Evolutionary conservation across 179 eudicot species (phyloP), one percentile per base, ranked within the genome.

Genomic region (Actinidia polygama): DNA sequence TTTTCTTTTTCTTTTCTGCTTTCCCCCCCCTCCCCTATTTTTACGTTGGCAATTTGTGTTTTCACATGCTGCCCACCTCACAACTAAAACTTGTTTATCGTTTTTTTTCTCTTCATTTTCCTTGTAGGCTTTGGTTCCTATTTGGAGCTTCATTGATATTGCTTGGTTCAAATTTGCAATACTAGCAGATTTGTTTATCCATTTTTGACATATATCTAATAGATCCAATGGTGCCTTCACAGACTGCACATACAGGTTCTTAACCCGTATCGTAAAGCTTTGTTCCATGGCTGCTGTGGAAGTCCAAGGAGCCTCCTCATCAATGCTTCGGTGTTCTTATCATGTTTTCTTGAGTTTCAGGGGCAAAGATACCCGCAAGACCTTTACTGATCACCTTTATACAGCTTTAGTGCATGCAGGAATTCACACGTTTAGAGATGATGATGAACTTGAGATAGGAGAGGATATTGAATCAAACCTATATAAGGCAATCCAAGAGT

Each of bases 401-500:
- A n/a, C n/a, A 6, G 75, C 54, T 53, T 80, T 80, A 10, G 9
- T 12, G 26, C 26, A 44, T 19, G 44, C 75, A n/a, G 82, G 82
- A n/a, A 40, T 69, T 69, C 47, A 26, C 5, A 44, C 77, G 4
- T 80, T 80, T 36, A 80, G n/a, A 53, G 82, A 80, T 58, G 21
- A 80, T 3, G 67, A 71, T 6, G 77, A 30, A 8, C 72, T 80
- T n/a, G 21, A 71, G 18, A 40, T 16, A 21, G 82, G 77, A 55
- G 82, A 69, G n/a, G 68, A 58, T 10, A 44, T 80, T 6, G 24
- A 55, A 5, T 46, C 64, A 1, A 61, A 19, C n/a, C 58, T 80
- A 18, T 3, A 69, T 12, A 57, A 40, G 19, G 82, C 58, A 70
- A 80, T 80, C 54, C 72, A 26, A 80, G 36, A 30, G 49, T 80